phyloP scores from a whole-genome alignment of 768 basidiomycete genomes.

The Rhizopogon roseolus region DNA sequence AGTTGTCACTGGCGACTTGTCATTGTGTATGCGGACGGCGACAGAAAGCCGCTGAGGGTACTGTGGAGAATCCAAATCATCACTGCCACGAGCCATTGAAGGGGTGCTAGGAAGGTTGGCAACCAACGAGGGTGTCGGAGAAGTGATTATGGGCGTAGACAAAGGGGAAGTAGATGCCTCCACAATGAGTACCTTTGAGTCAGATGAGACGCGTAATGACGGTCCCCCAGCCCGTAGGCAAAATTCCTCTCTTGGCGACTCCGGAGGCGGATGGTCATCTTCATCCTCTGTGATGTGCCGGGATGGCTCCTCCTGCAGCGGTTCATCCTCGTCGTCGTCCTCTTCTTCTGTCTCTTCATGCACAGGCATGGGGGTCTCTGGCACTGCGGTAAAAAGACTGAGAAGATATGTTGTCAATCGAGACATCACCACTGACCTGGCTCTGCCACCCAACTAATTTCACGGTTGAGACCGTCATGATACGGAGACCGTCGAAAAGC shows the following conservation, averaged over 20 bases:
- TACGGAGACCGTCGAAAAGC: conserved; percentile 48
- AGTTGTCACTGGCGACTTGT: conserved; percentile 49
- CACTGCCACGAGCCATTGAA: conserved; percentile 34
- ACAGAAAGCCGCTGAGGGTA: conserved; percentile 61
- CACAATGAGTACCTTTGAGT: conserved; percentile 57
- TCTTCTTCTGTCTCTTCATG: conserved; percentile 33
- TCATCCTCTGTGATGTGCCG: conserved; percentile 35
- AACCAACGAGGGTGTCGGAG: conserved; percentile 47
- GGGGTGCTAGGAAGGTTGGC: conserved; percentile 39
- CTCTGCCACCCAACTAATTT: conserved; percentile 75
- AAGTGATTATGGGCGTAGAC: conserved; percentile 35
- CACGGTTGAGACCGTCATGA: conserved; percentile 44
- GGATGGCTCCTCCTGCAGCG: conserved; percentile 32
- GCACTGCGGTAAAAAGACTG: conserved; percentile 32
- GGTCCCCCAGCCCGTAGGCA: conserved; percentile 44
- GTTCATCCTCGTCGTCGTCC: conserved; percentile 44
- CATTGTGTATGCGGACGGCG: conserved; percentile 54
- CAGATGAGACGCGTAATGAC: conserved; percentile 52
- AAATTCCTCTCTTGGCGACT: conserved; percentile 45
- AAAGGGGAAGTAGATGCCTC: conserved; percentile 62
- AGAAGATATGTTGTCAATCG: conserved; percentile 1
- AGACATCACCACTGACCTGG: conserved; percentile 43
- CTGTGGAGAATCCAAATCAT: conserved; percentile 49
- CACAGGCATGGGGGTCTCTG: conserved; percentile 61
- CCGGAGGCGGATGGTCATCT: conserved; percentile 47